These are phyloP conservation scores for Pyrenopolyporus hunteri DNA, from an alignment of 495 filamentous ascomycete genomes.

Conservation along the genomic window DNA sequence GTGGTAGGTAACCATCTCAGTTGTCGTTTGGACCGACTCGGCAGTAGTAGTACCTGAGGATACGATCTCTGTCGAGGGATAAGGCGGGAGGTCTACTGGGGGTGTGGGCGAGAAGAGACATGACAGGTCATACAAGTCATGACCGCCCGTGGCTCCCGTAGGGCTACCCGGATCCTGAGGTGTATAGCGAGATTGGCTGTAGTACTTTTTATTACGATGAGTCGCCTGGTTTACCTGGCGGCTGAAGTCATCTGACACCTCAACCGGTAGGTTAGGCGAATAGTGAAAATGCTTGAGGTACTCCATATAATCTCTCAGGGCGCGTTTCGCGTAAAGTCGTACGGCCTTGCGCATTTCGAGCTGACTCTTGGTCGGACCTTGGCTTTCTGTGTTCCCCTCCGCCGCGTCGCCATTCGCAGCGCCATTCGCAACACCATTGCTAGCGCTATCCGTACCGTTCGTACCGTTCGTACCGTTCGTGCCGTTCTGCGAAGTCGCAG, in stretches of 20 bases:
- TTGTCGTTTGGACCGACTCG: conserved; percentile 44
- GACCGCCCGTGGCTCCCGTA: conserved; percentile 33
- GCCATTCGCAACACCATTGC: conserved; percentile 19
- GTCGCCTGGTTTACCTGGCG: conserved; percentile 65
- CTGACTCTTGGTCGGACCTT: conserved; percentile 52
- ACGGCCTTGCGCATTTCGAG: conserved; percentile 69
- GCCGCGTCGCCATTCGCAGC: conserved; percentile 10
- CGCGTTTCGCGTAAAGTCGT: conserved; percentile 72
- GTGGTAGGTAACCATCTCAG: conserved; percentile 78
- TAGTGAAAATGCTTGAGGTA: conserved; percentile 78
- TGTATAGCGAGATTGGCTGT: conserved; percentile 33
- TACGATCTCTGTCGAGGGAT: conserved; percentile 54
- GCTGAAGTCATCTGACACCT: conserved; percentile 70
- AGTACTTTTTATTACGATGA: conserved; percentile 49
- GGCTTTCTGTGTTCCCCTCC: conserved; percentile 43
- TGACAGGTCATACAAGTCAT: conserved; percentile 55
- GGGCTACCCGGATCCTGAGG: conserved; percentile 40
- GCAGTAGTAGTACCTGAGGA: conserved; percentile 28
- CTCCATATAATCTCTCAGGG: conserved; percentile 70
- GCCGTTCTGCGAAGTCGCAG: conserved; percentile 14
- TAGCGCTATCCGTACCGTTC: conserved; percentile 11
- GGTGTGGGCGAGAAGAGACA: conserved; percentile 62
- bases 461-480: conserved; percentile 16
- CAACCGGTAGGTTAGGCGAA: conserved; percentile 68
- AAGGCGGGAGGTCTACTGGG: conserved; percentile 62